Evolutionary conservation across 148 eudicot species (phyloP), one percentile per base, ranked within the genome.

Genomic region (Vaccinium vitisidaea): DNA sequence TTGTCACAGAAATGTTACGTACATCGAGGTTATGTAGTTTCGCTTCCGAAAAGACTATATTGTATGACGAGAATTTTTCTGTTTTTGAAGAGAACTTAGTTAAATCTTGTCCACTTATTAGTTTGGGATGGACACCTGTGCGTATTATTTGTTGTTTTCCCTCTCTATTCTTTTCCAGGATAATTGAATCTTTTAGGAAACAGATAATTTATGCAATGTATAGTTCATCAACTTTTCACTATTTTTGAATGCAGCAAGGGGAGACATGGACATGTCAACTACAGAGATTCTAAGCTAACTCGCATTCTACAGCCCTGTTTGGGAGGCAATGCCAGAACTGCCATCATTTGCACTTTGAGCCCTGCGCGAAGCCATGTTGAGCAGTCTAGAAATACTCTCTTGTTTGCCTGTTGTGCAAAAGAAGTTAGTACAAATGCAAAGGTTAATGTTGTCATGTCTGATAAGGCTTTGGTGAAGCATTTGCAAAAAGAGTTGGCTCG

Each of bases 261-360:
- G 71, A 86, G 92, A 89, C 92, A 88, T 79, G 95, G 90, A 46
- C 99, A 97, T 65, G 82, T 97, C 21, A 96, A 98, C 61, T 97
- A 93, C 82, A 88, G 99, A 91, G 95, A 97, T 90, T 97, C 99
- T 8, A 97, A 97, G 92, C 92, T 97, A 49, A 97, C 99, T 8
- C 98, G 99, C 36, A 97, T 97, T 90, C 92, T 97, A 27, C 99
- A 97, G 50, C 91, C 93, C 89, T 97, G 96, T 1, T 88, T 97
- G 80, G 99, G 99, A 83, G 98, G 99, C 71, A 97, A 97, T 85
- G 98, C 99, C 10, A 92, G 94, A 87, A 97, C 99, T 19, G 98
- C 98, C 81, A 95, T 97, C 50, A 94, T 97, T 81, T 97, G 99
- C 90, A 97, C 98, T 32, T 89, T 97, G 92, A 93, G 98, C 87